Percentiles rank a stretch among this genome's conserved stretches.
phyloP scores from a whole-genome alignment of 2,329 filamentous ascomycete genomes.

The Teratosphaeria nubilosa region DNA sequence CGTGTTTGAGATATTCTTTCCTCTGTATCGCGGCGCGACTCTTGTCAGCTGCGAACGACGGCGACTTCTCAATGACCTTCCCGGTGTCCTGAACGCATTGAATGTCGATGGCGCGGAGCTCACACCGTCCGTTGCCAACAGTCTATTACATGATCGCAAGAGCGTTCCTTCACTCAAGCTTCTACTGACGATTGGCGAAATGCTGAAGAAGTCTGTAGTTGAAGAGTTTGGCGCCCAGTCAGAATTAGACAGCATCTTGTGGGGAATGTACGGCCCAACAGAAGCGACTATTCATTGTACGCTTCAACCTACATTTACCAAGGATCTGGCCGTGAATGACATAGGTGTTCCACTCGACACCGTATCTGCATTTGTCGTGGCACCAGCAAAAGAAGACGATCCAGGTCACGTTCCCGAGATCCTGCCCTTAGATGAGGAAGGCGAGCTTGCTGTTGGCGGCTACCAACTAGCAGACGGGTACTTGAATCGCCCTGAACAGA shows the following conservation, averaged over 20 bases:
- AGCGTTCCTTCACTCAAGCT: slow-evolving; percentile 59
- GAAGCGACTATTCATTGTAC: slow-evolving; percentile 90
- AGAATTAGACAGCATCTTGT: slow-evolving; percentile 54
- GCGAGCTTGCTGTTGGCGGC: slow-evolving; percentile 75
- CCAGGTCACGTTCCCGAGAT: slow-evolving; percentile 28
- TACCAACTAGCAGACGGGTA: slow-evolving; percentile 71
- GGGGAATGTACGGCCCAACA: slow-evolving; percentile 91
- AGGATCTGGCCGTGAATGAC: slow-evolving; percentile 49
- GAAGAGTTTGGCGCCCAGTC: slow-evolving; percentile 62
- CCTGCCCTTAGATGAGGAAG: slow-evolving; percentile 55
- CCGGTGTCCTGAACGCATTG: slow-evolving; percentile 53
- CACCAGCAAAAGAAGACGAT: slow-evolving; percentile 28
- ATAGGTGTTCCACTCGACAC: slow-evolving; percentile 74
- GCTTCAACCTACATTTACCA: slow-evolving; percentile 53
- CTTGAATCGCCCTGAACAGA: slow-evolving; percentile 70
- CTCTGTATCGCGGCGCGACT: slow-evolving; percentile 62
- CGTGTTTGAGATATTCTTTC: slow-evolving; percentile 91
- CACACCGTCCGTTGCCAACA: slow-evolving; percentile 77
- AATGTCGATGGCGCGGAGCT: slow-evolving; percentile 76
- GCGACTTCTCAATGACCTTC: slow-evolving; percentile 65
- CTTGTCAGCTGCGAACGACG: slow-evolving; percentile 61
- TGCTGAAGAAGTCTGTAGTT: slow-evolving; percentile 70
- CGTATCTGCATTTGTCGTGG: slow-evolving; percentile 65
- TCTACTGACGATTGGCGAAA: slow-evolving; percentile 82
- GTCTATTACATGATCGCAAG: slow-evolving; percentile 57